Evolutionary conservation across 2,329 filamentous ascomycete genomes (phyloP).

Genomic region (Elsinoe ampelina): DNA sequence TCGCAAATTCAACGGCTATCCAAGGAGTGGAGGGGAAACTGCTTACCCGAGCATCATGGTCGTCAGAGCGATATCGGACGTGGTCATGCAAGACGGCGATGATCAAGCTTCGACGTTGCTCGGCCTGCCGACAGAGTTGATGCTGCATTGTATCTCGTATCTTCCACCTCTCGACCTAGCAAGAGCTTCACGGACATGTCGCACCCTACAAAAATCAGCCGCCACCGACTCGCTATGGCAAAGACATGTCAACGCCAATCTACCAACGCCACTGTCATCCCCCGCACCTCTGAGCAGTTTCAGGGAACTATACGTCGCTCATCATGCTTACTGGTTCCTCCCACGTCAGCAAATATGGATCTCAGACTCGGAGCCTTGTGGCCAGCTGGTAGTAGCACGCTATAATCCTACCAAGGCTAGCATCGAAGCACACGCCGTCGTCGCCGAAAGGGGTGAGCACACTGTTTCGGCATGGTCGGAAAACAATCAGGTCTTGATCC

Average conservation of each 20-base stretch:
- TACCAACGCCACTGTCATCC: slow-evolving; percentile 48
- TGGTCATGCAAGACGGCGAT: not conserved
- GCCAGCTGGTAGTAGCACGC: slow-evolving; percentile 65
- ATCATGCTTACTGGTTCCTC: slow-evolving; percentile 79
- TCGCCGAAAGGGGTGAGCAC: slow-evolving; percentile 52
- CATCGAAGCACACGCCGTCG: slow-evolving; percentile 71
- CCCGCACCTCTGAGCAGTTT: slow-evolving; percentile 55
- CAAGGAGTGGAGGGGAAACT: not conserved
- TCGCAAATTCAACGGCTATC: slow-evolving; percentile 1
- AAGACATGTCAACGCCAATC: slow-evolving; percentile 55
- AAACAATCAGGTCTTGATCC: slow-evolving; percentile 57
- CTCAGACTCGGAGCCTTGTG: slow-evolving; percentile 61
- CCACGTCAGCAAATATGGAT: slow-evolving; percentile 78
- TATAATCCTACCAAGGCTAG: slow-evolving; percentile 64
- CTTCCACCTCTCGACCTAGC: slow-evolving; percentile 58
- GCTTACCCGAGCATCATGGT: slow-evolving; percentile 1
- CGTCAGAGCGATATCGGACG: slow-evolving; percentile 8
- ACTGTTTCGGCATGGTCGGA: slow-evolving; percentile 55
- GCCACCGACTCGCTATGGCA: slow-evolving; percentile 64
- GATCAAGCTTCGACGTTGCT: not conserved
- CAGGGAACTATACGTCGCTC: slow-evolving; percentile 60
- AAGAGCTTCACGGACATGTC: slow-evolving; percentile 52
- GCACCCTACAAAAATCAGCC: slow-evolving; percentile 48
- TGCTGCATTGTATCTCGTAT: slow-evolving; percentile 60
- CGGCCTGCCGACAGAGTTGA: slow-evolving; percentile 63